Conservation (phyloP, 2,329 filamentous ascomycete genomes). For the Beauveria medogensis region DNA sequence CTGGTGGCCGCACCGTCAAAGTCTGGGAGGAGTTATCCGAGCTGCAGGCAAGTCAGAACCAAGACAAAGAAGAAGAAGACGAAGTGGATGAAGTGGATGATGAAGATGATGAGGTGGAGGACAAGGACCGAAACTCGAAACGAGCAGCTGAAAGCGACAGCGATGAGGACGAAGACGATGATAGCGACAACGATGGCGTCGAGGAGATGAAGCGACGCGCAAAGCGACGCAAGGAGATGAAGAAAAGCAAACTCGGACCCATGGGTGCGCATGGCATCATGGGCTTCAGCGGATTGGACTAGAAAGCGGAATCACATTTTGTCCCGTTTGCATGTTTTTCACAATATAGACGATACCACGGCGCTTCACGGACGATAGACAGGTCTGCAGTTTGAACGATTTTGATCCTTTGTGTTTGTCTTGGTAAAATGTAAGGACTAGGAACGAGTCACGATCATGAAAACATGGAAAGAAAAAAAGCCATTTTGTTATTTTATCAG, state of each 20-base stretch:
- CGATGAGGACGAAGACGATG: constrained; percentile 32
- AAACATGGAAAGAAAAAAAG: not conserved
- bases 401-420: not conserved
- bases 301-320: not conserved
- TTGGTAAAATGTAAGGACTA: not conserved
- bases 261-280: constrained; percentile 45
- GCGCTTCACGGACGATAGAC: not conserved
- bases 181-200: constrained; percentile 21
- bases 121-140: constrained; percentile 34
- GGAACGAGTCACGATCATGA: not conserved
- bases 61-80: constrained; percentile 43
- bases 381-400: not conserved
- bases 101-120: constrained; percentile 27
- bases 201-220: constrained; percentile 36
- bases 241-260: constrained; percentile 36
- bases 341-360: constrained; percentile 6
- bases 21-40: constrained; percentile 80
- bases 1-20: constrained; percentile 78
- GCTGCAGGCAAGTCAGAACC: constrained; percentile 34
- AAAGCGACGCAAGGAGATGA: constrained; percentile 35
- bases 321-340: not conserved
- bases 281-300: constrained; percentile 41
- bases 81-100: constrained; percentile 35
- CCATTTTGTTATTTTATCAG: not conserved
- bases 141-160: constrained; percentile 41